Evolutionary conservation across 179 eudicot genomes (phyloP).

Genomic region (Silene coronaria): DNA sequence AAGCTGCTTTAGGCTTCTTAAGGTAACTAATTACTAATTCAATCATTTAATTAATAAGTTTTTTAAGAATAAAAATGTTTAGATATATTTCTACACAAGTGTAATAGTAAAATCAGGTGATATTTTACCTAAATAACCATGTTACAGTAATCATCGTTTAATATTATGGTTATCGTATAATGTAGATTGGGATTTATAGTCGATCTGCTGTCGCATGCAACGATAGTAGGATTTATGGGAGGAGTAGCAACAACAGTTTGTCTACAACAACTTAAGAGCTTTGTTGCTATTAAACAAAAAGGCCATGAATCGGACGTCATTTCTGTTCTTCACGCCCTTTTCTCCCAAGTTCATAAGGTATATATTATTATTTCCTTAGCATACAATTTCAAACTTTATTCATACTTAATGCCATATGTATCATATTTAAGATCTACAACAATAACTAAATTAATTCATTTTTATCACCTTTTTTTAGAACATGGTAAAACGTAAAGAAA

Average conservation of each 20-base stretch:
- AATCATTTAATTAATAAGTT: too few relatives aligned
- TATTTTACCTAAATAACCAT: too few relatives aligned
- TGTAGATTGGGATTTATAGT: constrained; percentile 88
- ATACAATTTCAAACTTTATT: too few relatives aligned
- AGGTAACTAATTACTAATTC: constrained; percentile 31
- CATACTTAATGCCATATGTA: too few relatives aligned
- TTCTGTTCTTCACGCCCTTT: constrained; percentile 72
- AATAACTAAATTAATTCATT: too few relatives aligned
- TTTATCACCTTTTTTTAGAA: too few relatives aligned
- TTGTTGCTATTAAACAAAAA: constrained; percentile 64
- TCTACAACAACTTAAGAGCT: constrained; percentile 76
- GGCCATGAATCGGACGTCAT: constrained; percentile 69
- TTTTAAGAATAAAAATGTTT: too few relatives aligned
- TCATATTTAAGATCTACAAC: too few relatives aligned
- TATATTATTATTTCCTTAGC: background rate
- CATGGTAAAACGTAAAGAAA: too few relatives aligned
- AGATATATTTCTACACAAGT: too few relatives aligned
- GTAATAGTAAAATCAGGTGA: too few relatives aligned
- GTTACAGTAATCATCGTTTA: too few relatives aligned
- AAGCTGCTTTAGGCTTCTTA: constrained; percentile 67
- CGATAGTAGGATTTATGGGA: constrained; percentile 93
- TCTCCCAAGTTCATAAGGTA: constrained; percentile 74
- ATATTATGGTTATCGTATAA: background rate
- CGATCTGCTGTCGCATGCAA: constrained; percentile 88
- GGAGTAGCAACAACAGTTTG: constrained; percentile 93